Evolutionary conservation across 345 rosid species (phyloP), one percentile per base, ranked within the genome.

Genomic region (Acer campestre): DNA sequence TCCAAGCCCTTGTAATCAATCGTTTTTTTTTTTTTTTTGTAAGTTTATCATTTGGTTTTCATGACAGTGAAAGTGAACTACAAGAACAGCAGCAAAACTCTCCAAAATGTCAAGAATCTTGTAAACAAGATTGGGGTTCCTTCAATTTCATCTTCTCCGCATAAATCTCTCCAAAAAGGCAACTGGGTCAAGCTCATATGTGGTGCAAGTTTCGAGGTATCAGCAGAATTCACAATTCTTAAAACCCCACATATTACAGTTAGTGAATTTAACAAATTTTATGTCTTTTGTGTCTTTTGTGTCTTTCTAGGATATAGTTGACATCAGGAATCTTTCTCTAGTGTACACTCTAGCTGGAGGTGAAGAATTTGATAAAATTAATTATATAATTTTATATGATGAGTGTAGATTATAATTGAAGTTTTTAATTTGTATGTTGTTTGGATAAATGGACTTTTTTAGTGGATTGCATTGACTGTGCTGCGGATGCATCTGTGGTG

Each of bases 181-280:
- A 88, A 81, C 85, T 90, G 89, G 93, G 91, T 88, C 76, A 88
- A 90, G 89, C 90, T 90, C 76, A 90, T 90, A 38, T 88, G 91
- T 59, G 91, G 91, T 62, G 91, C 91, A 7, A 88, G 93, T 80
- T 90, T 90, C 51, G 91, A 90, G 93, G 91, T 86, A 68, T 73
- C n/a, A n/a, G 10, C 6, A 35, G 38, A 35, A 35, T 20, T 14
- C n/a, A 44, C 23, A 48, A 10, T n/a, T 58, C 44, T 59, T 46
- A 16, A 79, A 7, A 25, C 48, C 75, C 42, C 27, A 7, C 11
- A 20, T 13, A 13, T 62, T 14, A 71, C 46, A 17, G 38, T 22
- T 68, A 3, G 35, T 74, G 35, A 23, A 40, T 44, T 29, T 71
- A n/a, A 38, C 27, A 53, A 20, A 5, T 23, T 38, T 70, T 63